Evolutionary conservation across 164 flowering plant species (phyloP).

Genomic region (Chloranthus sessilifolius): DNA sequence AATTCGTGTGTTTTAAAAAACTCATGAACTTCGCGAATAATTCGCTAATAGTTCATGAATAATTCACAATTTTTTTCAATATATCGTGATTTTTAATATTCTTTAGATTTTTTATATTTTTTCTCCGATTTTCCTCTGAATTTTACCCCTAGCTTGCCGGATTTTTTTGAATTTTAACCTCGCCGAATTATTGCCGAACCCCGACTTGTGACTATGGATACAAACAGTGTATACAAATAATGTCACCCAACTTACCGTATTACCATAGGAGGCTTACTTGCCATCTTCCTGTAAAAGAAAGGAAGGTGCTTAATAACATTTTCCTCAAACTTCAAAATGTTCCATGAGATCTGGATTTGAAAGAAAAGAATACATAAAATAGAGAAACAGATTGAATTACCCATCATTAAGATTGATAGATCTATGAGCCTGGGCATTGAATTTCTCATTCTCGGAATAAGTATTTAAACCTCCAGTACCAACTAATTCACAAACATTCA

Average conservation of each 20-base stretch:
- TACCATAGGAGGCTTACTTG: constrained; percentile 16
- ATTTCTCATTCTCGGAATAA: constrained; percentile 16
- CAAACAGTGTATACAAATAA: background rate
- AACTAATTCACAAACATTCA: constrained; percentile 3
- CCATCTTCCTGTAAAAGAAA: constrained; percentile 20
- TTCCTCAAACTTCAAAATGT: background rate
- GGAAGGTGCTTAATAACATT: too few relatives aligned
- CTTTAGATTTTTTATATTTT: too few relatives aligned
- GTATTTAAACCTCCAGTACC: constrained; percentile 18
- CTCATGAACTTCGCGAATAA: too few relatives aligned
- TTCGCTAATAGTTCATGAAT: too few relatives aligned
- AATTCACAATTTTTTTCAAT: too few relatives aligned
- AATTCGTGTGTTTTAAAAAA: too few relatives aligned
- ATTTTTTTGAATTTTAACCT: too few relatives aligned
- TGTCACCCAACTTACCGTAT: constrained; percentile 26
- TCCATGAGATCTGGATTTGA: background rate
- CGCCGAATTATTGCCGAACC: too few relatives aligned
- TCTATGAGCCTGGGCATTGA: constrained; percentile 13
- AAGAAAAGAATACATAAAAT: background rate
- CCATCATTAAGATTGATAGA: constrained; percentile 16
- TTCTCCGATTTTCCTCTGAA: too few relatives aligned
- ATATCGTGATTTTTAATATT: too few relatives aligned
- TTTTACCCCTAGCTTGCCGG: too few relatives aligned
- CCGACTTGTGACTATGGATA: background rate
- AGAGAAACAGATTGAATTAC: constrained; percentile 14